Evolutionary conservation across 2,329 filamentous ascomycete species (phyloP).

Genomic region (Trematosphaeria pertusa): DNA sequence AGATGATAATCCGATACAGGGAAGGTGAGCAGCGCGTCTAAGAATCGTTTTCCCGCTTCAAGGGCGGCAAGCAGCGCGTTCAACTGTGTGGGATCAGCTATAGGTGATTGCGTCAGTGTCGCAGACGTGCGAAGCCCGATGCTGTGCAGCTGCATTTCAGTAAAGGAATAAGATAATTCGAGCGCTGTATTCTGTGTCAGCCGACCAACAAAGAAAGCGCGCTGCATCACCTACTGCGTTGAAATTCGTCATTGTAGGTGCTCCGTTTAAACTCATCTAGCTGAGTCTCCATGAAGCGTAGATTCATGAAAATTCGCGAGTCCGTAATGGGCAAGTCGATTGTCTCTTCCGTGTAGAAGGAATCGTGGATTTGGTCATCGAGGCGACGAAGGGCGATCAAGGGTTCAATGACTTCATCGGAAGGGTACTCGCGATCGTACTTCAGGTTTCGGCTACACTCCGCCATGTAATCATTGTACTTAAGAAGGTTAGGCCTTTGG

Average conservation of each 20-base stretch:
- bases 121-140: constrained; percentile 28
- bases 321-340: constrained; percentile 32
- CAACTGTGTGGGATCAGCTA: constrained; percentile 22
- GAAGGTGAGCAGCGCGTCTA: constrained; percentile 74
- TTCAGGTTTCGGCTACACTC: constrained; percentile 33
- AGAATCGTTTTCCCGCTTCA: constrained; percentile 71
- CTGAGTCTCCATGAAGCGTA: constrained; percentile 36
- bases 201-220: no score
- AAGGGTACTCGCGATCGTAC: constrained; percentile 28
- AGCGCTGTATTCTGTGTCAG: constrained; percentile 26
- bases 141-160: constrained; percentile 36
- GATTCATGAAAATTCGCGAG: constrained; percentile 35
- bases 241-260: constrained; percentile 15
- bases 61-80: constrained; percentile 34
- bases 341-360: constrained; percentile 29
- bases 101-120: not conserved
- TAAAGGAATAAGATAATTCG: constrained; percentile 35
- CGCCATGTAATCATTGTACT: constrained; percentile 35
- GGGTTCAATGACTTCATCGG: constrained; percentile 32
- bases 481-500: constrained; percentile 42
- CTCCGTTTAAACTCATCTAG: constrained; percentile 34
- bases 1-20: constrained; percentile 62
- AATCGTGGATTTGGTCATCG: constrained; percentile 43
- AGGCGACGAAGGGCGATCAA: constrained; percentile 37
- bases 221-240: constrained; percentile 33